Evolutionary conservation across 805 yeast genomes (phyloP).

Genomic region (Ogataea polymorpha): DNA sequence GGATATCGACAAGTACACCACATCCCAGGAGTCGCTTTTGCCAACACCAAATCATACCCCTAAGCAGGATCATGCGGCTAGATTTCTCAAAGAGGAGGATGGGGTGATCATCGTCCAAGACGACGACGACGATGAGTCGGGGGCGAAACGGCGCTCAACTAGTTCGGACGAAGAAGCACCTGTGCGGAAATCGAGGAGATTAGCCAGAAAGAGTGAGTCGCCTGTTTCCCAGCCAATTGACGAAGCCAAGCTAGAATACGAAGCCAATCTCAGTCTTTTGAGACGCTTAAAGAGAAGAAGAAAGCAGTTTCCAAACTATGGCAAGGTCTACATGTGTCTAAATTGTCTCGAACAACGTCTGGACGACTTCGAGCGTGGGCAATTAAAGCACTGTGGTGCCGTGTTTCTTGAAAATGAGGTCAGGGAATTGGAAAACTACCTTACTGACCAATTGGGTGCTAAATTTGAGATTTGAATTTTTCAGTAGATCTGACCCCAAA

Average conservation of each 20-base stretch:
- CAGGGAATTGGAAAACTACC: slow-evolving; percentile 16
- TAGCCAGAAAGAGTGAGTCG: slow-evolving; percentile 21
- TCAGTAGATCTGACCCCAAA: background rate
- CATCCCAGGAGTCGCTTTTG: slow-evolving; percentile 14
- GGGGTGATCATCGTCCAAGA: slow-evolving; percentile 20
- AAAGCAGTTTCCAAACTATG: slow-evolving; percentile 23
- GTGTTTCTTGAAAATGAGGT: slow-evolving; percentile 13
- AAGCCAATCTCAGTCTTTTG: slow-evolving; percentile 10
- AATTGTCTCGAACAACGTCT: slow-evolving; percentile 18
- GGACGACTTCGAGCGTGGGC: background rate
- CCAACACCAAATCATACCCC: slow-evolving; percentile 34
- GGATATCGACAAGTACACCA: slow-evolving; percentile 4
- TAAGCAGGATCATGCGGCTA: slow-evolving; percentile 11
- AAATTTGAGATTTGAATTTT: slow-evolving; percentile 12
- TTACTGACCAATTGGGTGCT: slow-evolving; percentile 13
- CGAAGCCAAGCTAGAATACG: slow-evolving; percentile 1
- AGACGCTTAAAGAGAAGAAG: slow-evolving; percentile 23
- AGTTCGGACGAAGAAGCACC: slow-evolving; percentile 19
- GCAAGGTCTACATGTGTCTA: slow-evolving; percentile 27
- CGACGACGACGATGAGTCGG: slow-evolving; percentile 3
- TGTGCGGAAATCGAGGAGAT: slow-evolving; percentile 33
- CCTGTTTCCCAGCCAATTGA: slow-evolving; percentile 2
- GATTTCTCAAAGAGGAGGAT: slow-evolving; percentile 23
- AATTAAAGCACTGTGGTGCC: slow-evolving; percentile 8
- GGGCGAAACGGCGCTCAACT: slow-evolving; percentile 16